Conservation (phyloP, 2,329 filamentous ascomycete genomes). For the Claviceps sp. region DNA sequence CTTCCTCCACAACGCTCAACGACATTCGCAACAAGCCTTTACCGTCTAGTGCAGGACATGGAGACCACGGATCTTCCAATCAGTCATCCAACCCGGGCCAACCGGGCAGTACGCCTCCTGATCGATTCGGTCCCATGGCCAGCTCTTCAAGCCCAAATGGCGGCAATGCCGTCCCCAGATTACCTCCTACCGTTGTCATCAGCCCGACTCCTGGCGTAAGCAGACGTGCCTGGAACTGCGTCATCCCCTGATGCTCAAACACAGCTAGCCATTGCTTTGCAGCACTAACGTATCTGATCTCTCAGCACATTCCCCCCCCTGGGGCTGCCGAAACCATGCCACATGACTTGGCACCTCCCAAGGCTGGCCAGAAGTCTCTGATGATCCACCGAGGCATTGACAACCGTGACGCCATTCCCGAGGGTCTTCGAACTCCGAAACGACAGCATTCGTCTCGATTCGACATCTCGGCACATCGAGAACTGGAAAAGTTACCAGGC, state of each 20-base stretch:
- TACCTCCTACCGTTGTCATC: slow-evolving; percentile 83
- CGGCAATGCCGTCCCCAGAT: slow-evolving; percentile 20
- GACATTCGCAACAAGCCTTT: slow-evolving; percentile 75
- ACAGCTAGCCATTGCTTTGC: neutral
- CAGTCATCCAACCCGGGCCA: slow-evolving; percentile 28
- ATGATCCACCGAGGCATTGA: slow-evolving; percentile 75
- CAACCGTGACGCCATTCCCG: slow-evolving; percentile 81
- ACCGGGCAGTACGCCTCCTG: slow-evolving; percentile 19
- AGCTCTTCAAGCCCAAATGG: slow-evolving; percentile 24
- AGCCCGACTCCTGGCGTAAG: slow-evolving; percentile 86
- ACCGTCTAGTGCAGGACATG: slow-evolving; percentile 38
- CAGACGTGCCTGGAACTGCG: neutral
- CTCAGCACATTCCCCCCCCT: slow-evolving; percentile 72
- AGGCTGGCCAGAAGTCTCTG: slow-evolving; percentile 77
- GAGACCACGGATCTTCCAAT: slow-evolving; percentile 26
- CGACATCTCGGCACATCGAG: slow-evolving; percentile 91
- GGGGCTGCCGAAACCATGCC: slow-evolving; percentile 96
- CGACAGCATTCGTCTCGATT: slow-evolving; percentile 95
- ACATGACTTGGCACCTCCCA: slow-evolving; percentile 86
- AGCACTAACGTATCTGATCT: neutral
- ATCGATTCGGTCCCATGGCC: slow-evolving; percentile 28
- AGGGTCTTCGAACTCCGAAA: slow-evolving; percentile 88
- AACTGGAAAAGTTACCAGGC: slow-evolving; percentile 91
- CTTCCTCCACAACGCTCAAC: slow-evolving; percentile 75
- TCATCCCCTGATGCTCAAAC: neutral